Base-by-base conservation (phyloP, 371 early-diverging fungal species). In the Circinella minor region DNA sequence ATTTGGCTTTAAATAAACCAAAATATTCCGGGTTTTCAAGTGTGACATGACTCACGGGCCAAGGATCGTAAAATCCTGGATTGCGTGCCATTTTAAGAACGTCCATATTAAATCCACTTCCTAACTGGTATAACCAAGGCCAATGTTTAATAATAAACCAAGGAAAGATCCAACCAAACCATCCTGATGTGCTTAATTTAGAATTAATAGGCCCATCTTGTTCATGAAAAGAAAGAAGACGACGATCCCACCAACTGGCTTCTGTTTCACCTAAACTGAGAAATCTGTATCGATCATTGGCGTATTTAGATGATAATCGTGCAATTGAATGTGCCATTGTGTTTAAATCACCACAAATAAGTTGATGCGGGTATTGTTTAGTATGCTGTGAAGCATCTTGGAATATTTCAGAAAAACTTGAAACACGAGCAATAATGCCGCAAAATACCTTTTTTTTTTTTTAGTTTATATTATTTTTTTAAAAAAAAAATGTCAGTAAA, bases 301-400 rank as follows among this genome's bases (percentile, higher is more conserved):
- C 89, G 70, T 88, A 92, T 48, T 77, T 80, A 2, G 89, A 85
- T 38, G 92, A 90, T 2, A 95, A 73, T 6, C 94, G 81, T 0
- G 91, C 94, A 55, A 93, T 86, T 1, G 92, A 91, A 67, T 93
- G 94, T 1, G 89, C 93, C 83, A 94, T 89, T 0, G 95, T 94
- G 74, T 94, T 94, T 27, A 94, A 72, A 69, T 94, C 95, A 17
- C 94, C 95, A 66, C 89, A 86, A 9, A 95, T 80, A 17, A 93
- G 67, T 73, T 94, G 93, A 67, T 90, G 86, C 4, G 91, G 91
- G 36, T 74, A 77, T 59, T 64, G 68, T 1, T 72, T 65, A 6
- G 73, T 70, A 18, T 85, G 71, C 3, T 66, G 48, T 0, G 77
- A 65, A 54, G 92, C 84, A 71, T 93, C 90, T 46, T 81, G 80